Evolutionary conservation across 1,139 yeast species (phyloP), one percentile per base, ranked within the genome.

Genomic region (Kazachstania sp.): DNA sequence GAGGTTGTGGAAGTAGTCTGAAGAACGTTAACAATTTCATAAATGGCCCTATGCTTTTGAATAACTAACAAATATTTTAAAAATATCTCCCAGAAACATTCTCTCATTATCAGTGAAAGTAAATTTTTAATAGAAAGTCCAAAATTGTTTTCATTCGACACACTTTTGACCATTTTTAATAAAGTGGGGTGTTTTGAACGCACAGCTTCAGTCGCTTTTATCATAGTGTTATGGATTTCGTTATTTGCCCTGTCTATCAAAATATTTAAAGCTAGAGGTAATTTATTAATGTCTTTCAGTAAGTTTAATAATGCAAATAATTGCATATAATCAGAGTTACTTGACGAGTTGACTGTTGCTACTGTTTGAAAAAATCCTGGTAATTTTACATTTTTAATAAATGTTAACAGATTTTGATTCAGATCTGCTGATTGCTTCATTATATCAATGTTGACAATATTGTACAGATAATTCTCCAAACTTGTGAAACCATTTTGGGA

Each of bases 21-120:
- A 9, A 73, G 57, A 3, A 62, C 56, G 42, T 66, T 59, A 3
- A 75, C 74, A 11, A 82, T 74, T 52, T 80, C 87, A 51, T 71
- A 71, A 2, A 87, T 72, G 1, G 83, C 80, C 44, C 83, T 72
- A 59, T 86, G 90, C 34, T 78, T 77, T 66, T 86, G 95, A 26
- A 86, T 65, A 6, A 85, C 80, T 19, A 80, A 74, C 46, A 83
- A 67, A 47, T 79, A 66, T 60, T 79, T 82, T 26, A 78, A 70
- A 57, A 84, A 86, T 9, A 86, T 71, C 1, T 79, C 73, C 63
- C 86, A 79, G 55, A 85, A 84, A 44, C 86, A 71, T 54, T 85
- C 90, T 54, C 81, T 79, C 39, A 86, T 69, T 0, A 86, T 72
- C 1, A 75, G 64, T 1, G 83, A 78, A 13, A 81, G 70, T 23